A percentile compares a stretch with the other conserved stretches of the same genome.
Evolutionary conservation across 2,329 filamentous ascomycete genomes (phyloP).

Genomic region (Calonectria montana): DNA sequence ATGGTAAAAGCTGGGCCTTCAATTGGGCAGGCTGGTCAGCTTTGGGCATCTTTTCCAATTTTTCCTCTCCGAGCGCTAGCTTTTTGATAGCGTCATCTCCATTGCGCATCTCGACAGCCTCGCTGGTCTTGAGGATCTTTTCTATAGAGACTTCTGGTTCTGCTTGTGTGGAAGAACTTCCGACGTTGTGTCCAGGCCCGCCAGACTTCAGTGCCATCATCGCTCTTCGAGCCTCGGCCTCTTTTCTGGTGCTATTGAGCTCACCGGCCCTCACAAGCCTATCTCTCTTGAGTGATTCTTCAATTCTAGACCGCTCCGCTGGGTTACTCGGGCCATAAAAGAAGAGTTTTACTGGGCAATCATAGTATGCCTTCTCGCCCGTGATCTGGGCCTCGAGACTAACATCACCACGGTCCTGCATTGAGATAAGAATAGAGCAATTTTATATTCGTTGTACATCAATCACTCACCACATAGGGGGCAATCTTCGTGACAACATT

Average conservation of each 20-base stretch:
- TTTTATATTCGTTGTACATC: not conserved
- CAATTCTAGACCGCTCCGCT: conserved; percentile 63
- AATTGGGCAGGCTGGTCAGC: conserved; percentile 75
- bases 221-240: conserved; percentile 65
- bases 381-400: conserved; percentile 76
- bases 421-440: conserved; percentile 28
- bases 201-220: conserved; percentile 53
- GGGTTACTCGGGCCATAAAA: conserved; percentile 76
- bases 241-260: conserved; percentile 63
- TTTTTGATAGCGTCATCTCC: conserved; percentile 74
- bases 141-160: conserved; percentile 64
- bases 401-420: conserved; percentile 68
- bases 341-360: conserved; percentile 77
- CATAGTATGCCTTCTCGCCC: conserved; percentile 73
- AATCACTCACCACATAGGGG: conserved; percentile 70
- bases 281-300: conserved; percentile 71
- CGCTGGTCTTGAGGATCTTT: conserved; percentile 73
- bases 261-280: conserved; percentile 71
- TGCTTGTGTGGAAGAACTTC: conserved; percentile 31
- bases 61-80: conserved; percentile 77
- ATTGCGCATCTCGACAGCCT: conserved; percentile 74
- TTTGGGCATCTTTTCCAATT: conserved; percentile 77
- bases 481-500: conserved; percentile 77
- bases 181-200: conserved; percentile 51
- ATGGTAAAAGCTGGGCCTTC: conserved; percentile 77